Evolutionary conservation across 352 stramenopile species (phyloP).

Genomic region (Thalassiosira livingstoniorum): DNA sequence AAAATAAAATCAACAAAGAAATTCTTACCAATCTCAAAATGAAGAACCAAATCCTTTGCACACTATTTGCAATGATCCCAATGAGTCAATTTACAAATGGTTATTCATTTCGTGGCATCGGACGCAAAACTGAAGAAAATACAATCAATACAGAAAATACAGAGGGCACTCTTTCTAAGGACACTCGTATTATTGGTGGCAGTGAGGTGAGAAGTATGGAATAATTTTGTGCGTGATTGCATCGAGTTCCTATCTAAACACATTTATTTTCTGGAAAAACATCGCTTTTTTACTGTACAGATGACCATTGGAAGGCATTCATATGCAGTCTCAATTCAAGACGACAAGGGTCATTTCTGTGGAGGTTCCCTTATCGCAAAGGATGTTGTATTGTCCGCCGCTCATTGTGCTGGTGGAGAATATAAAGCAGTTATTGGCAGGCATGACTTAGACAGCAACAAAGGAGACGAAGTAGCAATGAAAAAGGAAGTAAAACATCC

Average conservation of each 20-base stretch:
- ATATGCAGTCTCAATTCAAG: slow-evolving; percentile 25
- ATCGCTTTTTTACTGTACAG: neutral
- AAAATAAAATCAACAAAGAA: too few species aligned
- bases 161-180: too few species aligned
- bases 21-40: too few species aligned
- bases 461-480: slow-evolving; percentile 24
- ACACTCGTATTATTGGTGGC: slow-evolving; percentile 27
- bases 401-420: slow-evolving; percentile 29
- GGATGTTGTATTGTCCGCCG: slow-evolving; percentile 53
- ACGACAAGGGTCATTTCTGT: slow-evolving; percentile 27
- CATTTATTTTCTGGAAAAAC: neutral
- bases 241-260: neutral
- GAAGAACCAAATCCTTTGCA: too few species aligned
- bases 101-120: too few species aligned
- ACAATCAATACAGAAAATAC: too few species aligned
- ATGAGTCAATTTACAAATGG: too few species aligned
- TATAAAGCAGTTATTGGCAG: slow-evolving; percentile 34
- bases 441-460: slow-evolving; percentile 12
- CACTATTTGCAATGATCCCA: too few species aligned
- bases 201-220: too few species aligned
- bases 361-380: slow-evolving; percentile 43
- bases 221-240: neutral
- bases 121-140: too few species aligned
- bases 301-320: slow-evolving; percentile 1
- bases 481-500: slow-evolving; percentile 37